Percentiles rank a stretch among this genome's conserved stretches.
These are phyloP conservation scores for Fusarium albosuccineum DNA, from an alignment of 2,329 filamentous ascomycete species.

Conservation along the genomic window DNA sequence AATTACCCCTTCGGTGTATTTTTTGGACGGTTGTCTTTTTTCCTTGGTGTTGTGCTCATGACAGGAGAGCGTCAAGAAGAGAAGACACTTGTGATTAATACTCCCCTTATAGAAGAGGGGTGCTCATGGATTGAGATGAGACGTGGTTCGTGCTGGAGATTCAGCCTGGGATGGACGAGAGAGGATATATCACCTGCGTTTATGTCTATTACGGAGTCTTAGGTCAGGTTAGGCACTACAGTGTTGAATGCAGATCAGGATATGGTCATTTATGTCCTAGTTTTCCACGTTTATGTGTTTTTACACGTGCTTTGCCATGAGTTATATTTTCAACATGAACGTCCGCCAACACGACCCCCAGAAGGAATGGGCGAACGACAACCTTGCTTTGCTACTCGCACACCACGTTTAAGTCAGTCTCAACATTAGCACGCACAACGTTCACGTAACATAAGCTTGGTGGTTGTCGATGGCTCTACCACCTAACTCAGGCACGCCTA, in stretches of 20 bases:
- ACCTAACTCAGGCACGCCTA: neutral
- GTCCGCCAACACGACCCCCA: too few species aligned
- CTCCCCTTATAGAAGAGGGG: slow-evolving; percentile 31
- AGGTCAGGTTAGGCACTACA: slow-evolving; percentile 41
- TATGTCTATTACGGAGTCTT: slow-evolving; percentile 47
- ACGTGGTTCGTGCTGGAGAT: slow-evolving; percentile 27
- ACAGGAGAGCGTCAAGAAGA: slow-evolving; percentile 27
- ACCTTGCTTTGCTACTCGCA: too few species aligned
- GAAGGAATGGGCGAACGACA: too few species aligned
- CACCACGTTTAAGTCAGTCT: neutral
- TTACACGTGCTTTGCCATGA: too few species aligned
- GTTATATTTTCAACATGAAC: too few species aligned
- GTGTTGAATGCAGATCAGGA: slow-evolving; percentile 46
- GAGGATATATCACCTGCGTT: slow-evolving; percentile 45
- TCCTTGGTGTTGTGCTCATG: slow-evolving; percentile 33
- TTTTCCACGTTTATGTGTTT: too few species aligned
- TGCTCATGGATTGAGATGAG: slow-evolving; percentile 40
- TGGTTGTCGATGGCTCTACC: neutral
- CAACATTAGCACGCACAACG: too few species aligned
- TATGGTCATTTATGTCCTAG: slow-evolving; percentile 29
- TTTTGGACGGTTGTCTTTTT: slow-evolving; percentile 44
- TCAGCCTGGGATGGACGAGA: slow-evolving; percentile 33
- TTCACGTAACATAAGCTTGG: too few species aligned
- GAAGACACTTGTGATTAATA: slow-evolving; percentile 40
- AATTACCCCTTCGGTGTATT: slow-evolving; percentile 50